Evolutionary conservation across 148 eudicot genomes (phyloP).

Genomic region (Pouteria glomerata): DNA sequence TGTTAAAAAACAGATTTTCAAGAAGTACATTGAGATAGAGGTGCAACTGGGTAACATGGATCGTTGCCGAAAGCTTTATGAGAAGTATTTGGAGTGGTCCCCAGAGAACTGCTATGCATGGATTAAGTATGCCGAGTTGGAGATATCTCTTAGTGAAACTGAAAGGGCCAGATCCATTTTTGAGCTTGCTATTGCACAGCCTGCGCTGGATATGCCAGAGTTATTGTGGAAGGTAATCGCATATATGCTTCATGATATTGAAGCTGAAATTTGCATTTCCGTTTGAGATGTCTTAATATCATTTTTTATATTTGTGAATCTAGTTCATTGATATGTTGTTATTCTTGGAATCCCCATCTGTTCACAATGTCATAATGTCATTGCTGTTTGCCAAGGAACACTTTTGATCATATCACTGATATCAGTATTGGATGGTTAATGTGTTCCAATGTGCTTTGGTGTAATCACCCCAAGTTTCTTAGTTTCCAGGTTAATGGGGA

Average conservation of each 20-base stretch:
- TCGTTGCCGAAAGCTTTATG: constrained; percentile 79
- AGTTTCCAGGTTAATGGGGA: too few relatives aligned
- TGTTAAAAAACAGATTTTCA: constrained; percentile 55
- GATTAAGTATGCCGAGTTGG: constrained; percentile 88
- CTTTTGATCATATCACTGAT: too few relatives aligned
- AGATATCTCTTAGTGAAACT: constrained; percentile 77
- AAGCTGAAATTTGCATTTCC: background rate
- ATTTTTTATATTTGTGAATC: background rate
- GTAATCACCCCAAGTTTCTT: too few relatives aligned
- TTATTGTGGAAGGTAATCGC: constrained; percentile 77
- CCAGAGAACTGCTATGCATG: constrained; percentile 95
- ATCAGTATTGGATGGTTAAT: too few relatives aligned
- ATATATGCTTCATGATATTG: background rate
- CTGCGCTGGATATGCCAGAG: constrained; percentile 93
- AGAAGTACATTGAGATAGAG: constrained; percentile 92
- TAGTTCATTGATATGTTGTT: background rate
- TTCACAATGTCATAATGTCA: background rate
- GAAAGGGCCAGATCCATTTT: constrained; percentile 83
- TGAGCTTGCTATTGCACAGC: constrained; percentile 94
- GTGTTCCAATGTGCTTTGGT: too few relatives aligned
- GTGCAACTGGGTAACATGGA: constrained; percentile 83
- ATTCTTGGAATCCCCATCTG: background rate
- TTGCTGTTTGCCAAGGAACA: too few relatives aligned
- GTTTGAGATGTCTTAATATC: background rate
- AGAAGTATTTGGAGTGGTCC: constrained; percentile 89